Evolutionary conservation across 495 filamentous ascomycete species (phyloP).

Genomic region (Penicillium arizonense): DNA sequence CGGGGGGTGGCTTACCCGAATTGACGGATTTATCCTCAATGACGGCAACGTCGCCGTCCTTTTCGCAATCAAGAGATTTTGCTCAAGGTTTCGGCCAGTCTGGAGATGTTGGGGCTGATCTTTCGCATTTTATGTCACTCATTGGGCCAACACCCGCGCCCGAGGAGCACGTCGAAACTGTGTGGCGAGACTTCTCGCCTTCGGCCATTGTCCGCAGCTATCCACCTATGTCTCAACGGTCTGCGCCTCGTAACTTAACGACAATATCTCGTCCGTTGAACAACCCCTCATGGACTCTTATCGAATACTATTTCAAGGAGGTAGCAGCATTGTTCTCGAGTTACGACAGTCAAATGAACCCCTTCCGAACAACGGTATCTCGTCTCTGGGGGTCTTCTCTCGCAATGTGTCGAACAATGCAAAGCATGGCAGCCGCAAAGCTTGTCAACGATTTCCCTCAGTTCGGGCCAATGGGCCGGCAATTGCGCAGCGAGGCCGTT

Average conservation of each 20-base stretch:
- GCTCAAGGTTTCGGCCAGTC: slow-evolving; percentile 27
- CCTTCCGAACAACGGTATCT: slow-evolving; percentile 54
- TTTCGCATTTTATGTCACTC: slow-evolving; percentile 33
- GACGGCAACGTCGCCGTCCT: slow-evolving; percentile 13
- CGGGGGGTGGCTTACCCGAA: slow-evolving; percentile 33
- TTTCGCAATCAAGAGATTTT: slow-evolving; percentile 17
- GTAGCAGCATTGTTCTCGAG: slow-evolving; percentile 57
- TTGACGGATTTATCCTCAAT: slow-evolving; percentile 30
- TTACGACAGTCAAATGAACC: slow-evolving; percentile 58
- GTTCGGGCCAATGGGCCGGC: slow-evolving; percentile 47
- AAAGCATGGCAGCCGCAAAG: slow-evolving; percentile 61
- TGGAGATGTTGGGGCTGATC: slow-evolving; percentile 20
- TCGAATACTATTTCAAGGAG: slow-evolving; percentile 62
- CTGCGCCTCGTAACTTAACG: slow-evolving; percentile 25
- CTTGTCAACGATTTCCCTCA: slow-evolving; percentile 56
- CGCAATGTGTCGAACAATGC: slow-evolving; percentile 58
- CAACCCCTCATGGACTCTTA: slow-evolving; percentile 51
- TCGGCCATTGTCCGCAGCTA: slow-evolving; percentile 41
- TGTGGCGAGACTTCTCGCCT: slow-evolving; percentile 35
- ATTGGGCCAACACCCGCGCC: slow-evolving; percentile 18
- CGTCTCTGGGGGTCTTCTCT: slow-evolving; percentile 55
- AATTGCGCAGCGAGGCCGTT: slow-evolving; percentile 52
- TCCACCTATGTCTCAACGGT: slow-evolving; percentile 22
- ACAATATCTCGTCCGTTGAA: slow-evolving; percentile 40
- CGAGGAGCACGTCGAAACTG: slow-evolving; percentile 18